Conservation (phyloP, 805 yeast genomes). For the Kodamaea kakaduensis region DNA sequence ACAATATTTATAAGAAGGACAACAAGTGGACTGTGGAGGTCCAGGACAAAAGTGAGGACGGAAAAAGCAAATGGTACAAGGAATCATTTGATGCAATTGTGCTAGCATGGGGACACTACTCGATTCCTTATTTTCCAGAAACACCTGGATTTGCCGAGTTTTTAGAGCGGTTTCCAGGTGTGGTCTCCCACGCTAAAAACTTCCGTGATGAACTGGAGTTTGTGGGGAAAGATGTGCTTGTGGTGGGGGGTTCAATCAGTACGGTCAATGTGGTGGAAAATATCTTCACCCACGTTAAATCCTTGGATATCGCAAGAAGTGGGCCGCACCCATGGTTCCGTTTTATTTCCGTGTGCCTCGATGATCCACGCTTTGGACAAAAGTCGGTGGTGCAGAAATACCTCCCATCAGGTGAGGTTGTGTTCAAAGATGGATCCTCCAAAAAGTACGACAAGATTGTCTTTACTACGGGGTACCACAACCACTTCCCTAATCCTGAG, state of each 20-base stretch:
- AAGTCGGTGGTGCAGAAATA: constrained; percentile 24
- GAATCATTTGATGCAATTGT: constrained; percentile 58
- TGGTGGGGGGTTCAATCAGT: constrained; percentile 42
- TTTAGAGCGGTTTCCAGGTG: constrained; percentile 40
- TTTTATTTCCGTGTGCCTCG: constrained; percentile 39
- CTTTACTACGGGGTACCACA: constrained; percentile 51
- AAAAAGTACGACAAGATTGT: constrained; percentile 36
- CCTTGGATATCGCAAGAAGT: constrained; percentile 25
- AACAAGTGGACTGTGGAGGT: constrained; percentile 40
- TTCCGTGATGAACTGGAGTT: constrained; percentile 48
- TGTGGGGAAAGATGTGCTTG: constrained; percentile 35
- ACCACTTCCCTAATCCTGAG: constrained; percentile 41
- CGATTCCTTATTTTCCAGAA: constrained; percentile 57
- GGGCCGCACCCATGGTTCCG: constrained; percentile 24
- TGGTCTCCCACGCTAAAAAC: constrained; percentile 54
- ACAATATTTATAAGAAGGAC: constrained; percentile 27
- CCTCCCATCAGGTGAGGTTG: constrained; percentile 21
- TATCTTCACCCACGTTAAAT: constrained; percentile 22
- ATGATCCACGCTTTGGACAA: constrained; percentile 26
- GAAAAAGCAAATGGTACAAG: constrained; percentile 37
- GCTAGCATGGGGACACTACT: constrained; percentile 62
- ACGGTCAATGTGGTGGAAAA: constrained; percentile 42
- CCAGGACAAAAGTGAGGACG: constrained; percentile 11
- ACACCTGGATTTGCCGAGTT: constrained; percentile 51
- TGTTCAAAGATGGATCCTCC: constrained; percentile 25